phyloP scores from a whole-genome alignment of 2,329 filamentous ascomycete genomes.

The Neofusicoccum laricinum region DNA sequence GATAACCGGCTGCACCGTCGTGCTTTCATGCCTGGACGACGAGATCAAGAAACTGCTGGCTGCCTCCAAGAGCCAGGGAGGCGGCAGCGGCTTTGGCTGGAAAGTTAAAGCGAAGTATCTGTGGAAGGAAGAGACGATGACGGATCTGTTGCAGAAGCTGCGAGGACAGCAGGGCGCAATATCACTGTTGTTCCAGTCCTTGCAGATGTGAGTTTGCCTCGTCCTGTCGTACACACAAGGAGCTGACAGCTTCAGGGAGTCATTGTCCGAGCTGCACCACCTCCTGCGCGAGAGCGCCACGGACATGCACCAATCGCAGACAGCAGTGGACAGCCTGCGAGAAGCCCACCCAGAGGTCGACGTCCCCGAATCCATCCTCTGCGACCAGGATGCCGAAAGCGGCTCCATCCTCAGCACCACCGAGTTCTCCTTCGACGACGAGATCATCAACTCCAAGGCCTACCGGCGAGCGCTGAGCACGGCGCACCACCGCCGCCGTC shows the following conservation, averaged over 20 bases:
- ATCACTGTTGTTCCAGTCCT: slow-evolving; percentile 16
- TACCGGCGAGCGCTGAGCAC: slow-evolving; percentile 14
- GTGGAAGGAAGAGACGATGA: slow-evolving; percentile 19
- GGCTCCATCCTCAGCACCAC: slow-evolving; percentile 11
- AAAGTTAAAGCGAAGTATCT: slow-evolving; percentile 8
- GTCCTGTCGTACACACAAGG: neutral
- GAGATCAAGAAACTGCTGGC: slow-evolving; percentile 11
- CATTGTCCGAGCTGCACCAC: slow-evolving; percentile 13
- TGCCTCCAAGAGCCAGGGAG: neutral
- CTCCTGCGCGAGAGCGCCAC: slow-evolving; percentile 11
- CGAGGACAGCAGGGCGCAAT: slow-evolving; percentile 18
- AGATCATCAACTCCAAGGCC: slow-evolving; percentile 16
- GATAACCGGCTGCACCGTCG: slow-evolving; percentile 15
- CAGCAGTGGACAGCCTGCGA: slow-evolving; percentile 2
- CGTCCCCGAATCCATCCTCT: neutral
- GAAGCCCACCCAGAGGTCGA: slow-evolving; percentile 7
- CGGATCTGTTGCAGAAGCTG: slow-evolving; percentile 12
- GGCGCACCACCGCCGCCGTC: neutral
- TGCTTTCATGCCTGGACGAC: slow-evolving; percentile 16
- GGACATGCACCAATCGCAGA: neutral
- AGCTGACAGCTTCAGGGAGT: slow-evolving; percentile 14
- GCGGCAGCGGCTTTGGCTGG: neutral
- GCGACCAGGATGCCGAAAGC: neutral
- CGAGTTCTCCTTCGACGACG: slow-evolving; percentile 19
- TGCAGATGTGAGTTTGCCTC: slow-evolving; percentile 16